A percentile compares a stretch with the other conserved stretches of the same genome.
Conservation (phyloP, 495 filamentous ascomycete genomes). For the Neohortaea acidophila region DNA sequence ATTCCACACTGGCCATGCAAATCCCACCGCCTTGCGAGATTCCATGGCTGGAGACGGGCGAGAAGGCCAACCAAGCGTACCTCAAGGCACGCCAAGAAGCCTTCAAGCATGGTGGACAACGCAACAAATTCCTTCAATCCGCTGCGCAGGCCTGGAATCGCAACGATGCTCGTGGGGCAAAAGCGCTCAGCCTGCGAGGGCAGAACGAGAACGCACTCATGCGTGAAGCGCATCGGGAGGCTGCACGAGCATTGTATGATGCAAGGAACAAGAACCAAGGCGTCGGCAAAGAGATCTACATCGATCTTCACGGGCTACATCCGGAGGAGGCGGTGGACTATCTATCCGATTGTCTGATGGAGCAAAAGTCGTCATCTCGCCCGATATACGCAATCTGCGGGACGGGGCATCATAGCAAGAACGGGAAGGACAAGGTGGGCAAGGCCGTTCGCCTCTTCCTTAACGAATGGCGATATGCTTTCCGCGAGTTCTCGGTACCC, state of each 20-base stretch:
- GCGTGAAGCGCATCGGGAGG: slow-evolving; percentile 92
- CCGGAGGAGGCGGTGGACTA: slow-evolving; percentile 96
- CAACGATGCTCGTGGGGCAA: slow-evolving; percentile 90
- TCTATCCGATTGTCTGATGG: slow-evolving; percentile 68
- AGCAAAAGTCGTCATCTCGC: slow-evolving; percentile 42
- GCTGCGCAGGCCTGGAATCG: slow-evolving; percentile 99
- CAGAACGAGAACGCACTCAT: slow-evolving; percentile 95
- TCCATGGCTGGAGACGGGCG: slow-evolving; percentile 94
- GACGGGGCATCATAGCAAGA: slow-evolving; percentile 94
- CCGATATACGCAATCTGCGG: slow-evolving; percentile 92
- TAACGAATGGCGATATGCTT: slow-evolving; percentile 90
- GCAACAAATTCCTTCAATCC: slow-evolving; percentile 95
- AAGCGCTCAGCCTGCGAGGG: slow-evolving; percentile 82
- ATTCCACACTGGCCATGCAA: slow-evolving; percentile 61
- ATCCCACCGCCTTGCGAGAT: slow-evolving; percentile 83
- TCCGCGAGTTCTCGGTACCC: slow-evolving; percentile 87
- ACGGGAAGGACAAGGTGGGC: slow-evolving; percentile 96
- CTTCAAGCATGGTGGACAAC: slow-evolving; percentile 85
- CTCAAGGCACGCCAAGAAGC: slow-evolving; percentile 86
- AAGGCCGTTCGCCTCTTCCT: slow-evolving; percentile 83
- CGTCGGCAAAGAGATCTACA: slow-evolving; percentile 59
- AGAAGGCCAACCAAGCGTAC: slow-evolving; percentile 77
- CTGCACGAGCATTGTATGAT: slow-evolving; percentile 81
- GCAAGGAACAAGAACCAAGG: slow-evolving; percentile 60
- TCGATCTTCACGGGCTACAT: slow-evolving; percentile 91